Evolutionary conservation across 331 rosid species (phyloP).

Genomic region (Malus hybrid): DNA sequence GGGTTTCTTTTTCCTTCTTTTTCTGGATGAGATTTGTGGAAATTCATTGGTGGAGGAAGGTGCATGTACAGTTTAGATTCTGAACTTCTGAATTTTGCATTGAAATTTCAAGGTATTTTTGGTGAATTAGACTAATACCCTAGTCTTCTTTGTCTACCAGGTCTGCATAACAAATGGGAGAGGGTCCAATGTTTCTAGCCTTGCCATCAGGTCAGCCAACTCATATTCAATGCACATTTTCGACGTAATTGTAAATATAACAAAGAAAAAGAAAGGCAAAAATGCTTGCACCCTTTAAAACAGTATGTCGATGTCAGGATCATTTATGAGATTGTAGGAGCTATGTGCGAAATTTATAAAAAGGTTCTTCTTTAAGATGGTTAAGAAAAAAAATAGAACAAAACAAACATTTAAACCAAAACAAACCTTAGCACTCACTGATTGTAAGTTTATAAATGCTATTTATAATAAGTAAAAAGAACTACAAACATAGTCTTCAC

Average conservation of each 20-base stretch:
- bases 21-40: neutral
- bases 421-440: too few species aligned
- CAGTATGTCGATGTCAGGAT: neutral
- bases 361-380: too few species aligned
- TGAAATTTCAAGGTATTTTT: neutral
- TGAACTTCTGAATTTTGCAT: neutral
- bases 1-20: neutral
- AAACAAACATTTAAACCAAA: too few species aligned
- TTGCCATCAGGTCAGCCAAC: neutral
- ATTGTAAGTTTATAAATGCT: too few species aligned
- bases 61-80: neutral
- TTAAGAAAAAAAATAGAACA: too few species aligned
- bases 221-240: neutral
- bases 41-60: neutral
- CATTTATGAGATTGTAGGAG: too few species aligned
- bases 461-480: too few species aligned
- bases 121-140: neutral
- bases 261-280: neutral
- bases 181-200: conserved; percentile 25
- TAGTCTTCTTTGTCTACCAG: neutral
- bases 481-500: too few species aligned
- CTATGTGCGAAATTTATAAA: too few species aligned
- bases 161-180: neutral
- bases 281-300: neutral
- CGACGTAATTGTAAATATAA: neutral